These are phyloP conservation scores for Populus nigra DNA, from an alignment of 345 rosid species.

Conservation along the genomic window DNA sequence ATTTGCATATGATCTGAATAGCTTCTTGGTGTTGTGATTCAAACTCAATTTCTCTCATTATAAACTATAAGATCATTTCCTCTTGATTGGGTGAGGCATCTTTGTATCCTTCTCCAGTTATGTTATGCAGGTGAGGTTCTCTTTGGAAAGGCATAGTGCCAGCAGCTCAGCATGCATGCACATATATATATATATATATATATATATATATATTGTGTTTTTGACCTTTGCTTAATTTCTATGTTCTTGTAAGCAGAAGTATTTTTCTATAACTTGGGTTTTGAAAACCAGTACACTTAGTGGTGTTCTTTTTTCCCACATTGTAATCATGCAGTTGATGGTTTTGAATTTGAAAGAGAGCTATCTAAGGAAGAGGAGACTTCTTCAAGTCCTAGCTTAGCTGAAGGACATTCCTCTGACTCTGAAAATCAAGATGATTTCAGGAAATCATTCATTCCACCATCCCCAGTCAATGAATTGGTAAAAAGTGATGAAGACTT, in stretches of 20 bases:
- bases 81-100: no score
- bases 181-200: no score
- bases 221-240: not conserved
- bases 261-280: not conserved
- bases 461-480: constrained; percentile 38
- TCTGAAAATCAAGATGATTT: constrained; percentile 52
- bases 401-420: constrained; percentile 21
- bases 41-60: no score
- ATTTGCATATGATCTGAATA: no score
- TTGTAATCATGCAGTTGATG: constrained; percentile 40
- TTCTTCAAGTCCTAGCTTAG: constrained; percentile 35
- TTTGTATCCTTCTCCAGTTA: not conserved
- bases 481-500: constrained; percentile 24
- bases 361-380: constrained; percentile 43
- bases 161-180: not conserved
- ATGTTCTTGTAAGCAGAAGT: not conserved
- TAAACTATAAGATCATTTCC: no score
- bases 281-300: not conserved
- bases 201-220: constrained; percentile 1
- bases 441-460: constrained; percentile 53
- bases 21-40: no score
- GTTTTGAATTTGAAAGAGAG: constrained; percentile 34
- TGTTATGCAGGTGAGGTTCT: not conserved
- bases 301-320: not conserved
- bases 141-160: not conserved